Base-by-base conservation (phyloP, 495 filamentous ascomycete genomes). In the Darksidea phi region DNA sequence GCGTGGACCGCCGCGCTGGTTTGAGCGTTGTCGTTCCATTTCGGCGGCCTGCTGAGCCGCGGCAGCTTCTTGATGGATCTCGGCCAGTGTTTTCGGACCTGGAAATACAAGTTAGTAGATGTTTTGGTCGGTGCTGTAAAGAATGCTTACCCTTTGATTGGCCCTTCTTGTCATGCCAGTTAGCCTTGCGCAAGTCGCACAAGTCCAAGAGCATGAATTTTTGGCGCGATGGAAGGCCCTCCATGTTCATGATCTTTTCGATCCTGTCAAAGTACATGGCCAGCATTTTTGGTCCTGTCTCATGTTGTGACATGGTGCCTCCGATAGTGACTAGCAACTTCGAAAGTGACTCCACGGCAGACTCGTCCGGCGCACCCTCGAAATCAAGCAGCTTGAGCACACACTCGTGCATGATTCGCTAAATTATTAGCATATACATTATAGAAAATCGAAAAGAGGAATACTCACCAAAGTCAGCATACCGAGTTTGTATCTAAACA, bases 381-480 rank as follows among this genome's bases (percentile, higher is more conserved):
- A 95, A 97, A 74, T 99, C 93, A 53, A 97, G 89, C 53, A 97
- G 80, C 75, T 96, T 96, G 79, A 89, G 86, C 12, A 97, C 90
- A 81, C 94, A 99, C 77, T 97, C 91, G 78, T 97, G 95, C 94
- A 99, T 98, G 78, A 98, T 97, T 75, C 91, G 90, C n/a, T n/a
- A n/a, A n/a, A n/a, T n/a, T n/a, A n/a, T n/a, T n/a, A n/a, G n/a
- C n/a, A n/a, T n/a, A n/a, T n/a, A n/a, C n/a, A n/a, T n/a, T n/a
- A n/a, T n/a, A n/a, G n/a, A n/a, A n/a, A n/a, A n/a, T n/a, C n/a
- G n/a, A n/a, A n/a, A n/a, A n/a, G n/a, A n/a, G n/a, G n/a, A n/a
- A n/a, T n/a, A n/a, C n/a, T n/a, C n/a, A n/a, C n/a, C 72, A 96
- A 88, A 48, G 94, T 99, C 75, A 99, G 82, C 94, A 99, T 99